Percentiles rank a stretch among this genome's conserved stretches.
phyloP scores from a whole-genome alignment of 2,329 filamentous ascomycete species.

The Paracoccidioides lutzii region DNA sequence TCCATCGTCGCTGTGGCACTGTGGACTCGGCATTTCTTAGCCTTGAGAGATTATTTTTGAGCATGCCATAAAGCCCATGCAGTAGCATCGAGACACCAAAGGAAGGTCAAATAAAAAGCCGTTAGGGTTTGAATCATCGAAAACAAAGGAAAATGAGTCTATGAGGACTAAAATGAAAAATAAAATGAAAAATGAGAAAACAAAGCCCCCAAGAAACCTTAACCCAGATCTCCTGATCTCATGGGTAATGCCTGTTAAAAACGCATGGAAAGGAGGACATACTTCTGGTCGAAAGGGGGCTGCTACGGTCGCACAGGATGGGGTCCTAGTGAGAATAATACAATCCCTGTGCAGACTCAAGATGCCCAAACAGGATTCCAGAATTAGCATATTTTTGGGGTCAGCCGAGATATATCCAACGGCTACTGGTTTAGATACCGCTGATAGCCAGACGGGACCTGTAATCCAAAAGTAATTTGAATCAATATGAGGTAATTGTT shows the following conservation, averaged over 20 bases:
- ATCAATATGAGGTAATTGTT: conserved; percentile 3
- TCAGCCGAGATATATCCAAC: background rate
- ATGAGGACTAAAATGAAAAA: background rate
- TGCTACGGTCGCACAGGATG: background rate
- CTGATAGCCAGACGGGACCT: background rate
- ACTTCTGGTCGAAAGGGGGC: background rate
- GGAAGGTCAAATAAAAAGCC: background rate
- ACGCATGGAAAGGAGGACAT: background rate
- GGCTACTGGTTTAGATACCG: background rate
- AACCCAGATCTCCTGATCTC: conserved; percentile 1
- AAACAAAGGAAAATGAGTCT: conserved; percentile 1
- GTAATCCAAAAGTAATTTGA: background rate
- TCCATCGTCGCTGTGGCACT: conserved; percentile 1
- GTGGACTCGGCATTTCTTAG: background rate
- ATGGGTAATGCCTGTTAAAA: background rate
- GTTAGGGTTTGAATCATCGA: conserved; percentile 2
- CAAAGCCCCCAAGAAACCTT: conserved; percentile 2
- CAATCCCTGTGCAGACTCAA: background rate
- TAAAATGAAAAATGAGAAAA: background rate
- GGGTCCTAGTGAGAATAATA: conserved; percentile 1
- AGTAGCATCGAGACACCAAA: background rate
- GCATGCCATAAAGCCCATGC: background rate
- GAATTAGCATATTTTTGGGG: background rate
- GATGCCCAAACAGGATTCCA: background rate
- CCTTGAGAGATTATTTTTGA: conserved; percentile 1